These are phyloP conservation scores for Zygnema cylindricum DNA, from an alignment of 139 green algal genomes.

Conservation along the genomic window DNA sequence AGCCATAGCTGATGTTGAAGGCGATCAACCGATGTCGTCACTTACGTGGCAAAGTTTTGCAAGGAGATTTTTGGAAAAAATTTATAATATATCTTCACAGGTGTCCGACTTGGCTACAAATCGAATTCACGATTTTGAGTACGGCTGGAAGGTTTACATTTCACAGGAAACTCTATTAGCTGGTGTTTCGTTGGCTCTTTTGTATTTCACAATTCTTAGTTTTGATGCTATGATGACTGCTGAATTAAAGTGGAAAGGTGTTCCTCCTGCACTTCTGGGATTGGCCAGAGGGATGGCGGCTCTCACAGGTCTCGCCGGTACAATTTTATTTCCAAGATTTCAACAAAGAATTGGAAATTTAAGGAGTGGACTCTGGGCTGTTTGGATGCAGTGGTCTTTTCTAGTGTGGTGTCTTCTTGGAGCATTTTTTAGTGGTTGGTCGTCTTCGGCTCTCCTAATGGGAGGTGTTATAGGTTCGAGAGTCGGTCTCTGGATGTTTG, in stretches of 20 bases:
- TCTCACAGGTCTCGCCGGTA: slow-evolving; percentile 73
- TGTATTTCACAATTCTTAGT: slow-evolving; percentile 79
- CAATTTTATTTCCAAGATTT: slow-evolving; percentile 58
- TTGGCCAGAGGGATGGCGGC: slow-evolving; percentile 72
- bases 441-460: slow-evolving; percentile 66
- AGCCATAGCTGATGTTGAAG: not conserved
- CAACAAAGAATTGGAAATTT: slow-evolving; percentile 27
- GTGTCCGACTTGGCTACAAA: not conserved
- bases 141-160: slow-evolving; percentile 69
- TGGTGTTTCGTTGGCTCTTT: slow-evolving; percentile 75
- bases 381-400: slow-evolving; percentile 62
- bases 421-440: slow-evolving; percentile 39
- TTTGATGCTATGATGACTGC: slow-evolving; percentile 72
- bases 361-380: slow-evolving; percentile 58
- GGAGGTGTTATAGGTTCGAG: slow-evolving; percentile 73
- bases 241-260: slow-evolving; percentile 73
- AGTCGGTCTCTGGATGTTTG: slow-evolving; percentile 82
- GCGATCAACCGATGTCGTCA: not conserved
- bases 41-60: too few species aligned
- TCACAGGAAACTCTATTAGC: slow-evolving; percentile 70
- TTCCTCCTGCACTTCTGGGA: slow-evolving; percentile 72
- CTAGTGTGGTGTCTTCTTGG: slow-evolving; percentile 52
- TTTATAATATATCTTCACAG: too few species aligned
- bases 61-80: too few species aligned
- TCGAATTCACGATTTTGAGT: not conserved